Evolutionary conservation across 345 rosid genomes (phyloP), one percentile per base, ranked within the genome.

Genomic region (Gossypium longicalyx): DNA sequence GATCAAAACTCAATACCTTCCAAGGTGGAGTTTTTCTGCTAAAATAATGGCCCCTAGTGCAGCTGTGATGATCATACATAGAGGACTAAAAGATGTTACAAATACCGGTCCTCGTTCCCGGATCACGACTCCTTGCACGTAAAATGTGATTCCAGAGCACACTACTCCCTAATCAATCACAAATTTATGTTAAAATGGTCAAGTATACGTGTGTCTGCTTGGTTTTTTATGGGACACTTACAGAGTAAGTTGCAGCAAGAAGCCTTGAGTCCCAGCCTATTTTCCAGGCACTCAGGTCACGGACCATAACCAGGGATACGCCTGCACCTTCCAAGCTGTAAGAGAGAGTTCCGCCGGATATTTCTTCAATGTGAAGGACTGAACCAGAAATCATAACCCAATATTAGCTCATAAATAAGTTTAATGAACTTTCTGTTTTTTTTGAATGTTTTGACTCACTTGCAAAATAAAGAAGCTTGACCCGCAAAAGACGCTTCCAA

Each of bases 271-370:
- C 95, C 53, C 85, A 88, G 23, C 97, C 97, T 13, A 94, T 78
- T 71, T 77, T 85, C 98, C 98, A 94, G 60, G 82, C 89, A 53
- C 81, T 83, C 81, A 92, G 73, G 84, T 92, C 88, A 70, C 94
- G 88, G 59, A 89, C 98, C 82, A 87, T 81, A n/a, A 89, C 74
- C 3, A 94, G 79, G 20, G 98, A 77, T 0, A 86, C 88, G 7
- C 74, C 81, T 0, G 90, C 70, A 27, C 91, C 94, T 87, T 92
- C 90, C 86, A 81, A 47, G 90, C 80, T 45, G 97, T 86, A 45
- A 94, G 77, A 7, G 97, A 92, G 29, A 94, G 87, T 86, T 87
- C 86, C 7, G 97, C 98, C 25, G 95, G 97, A 80, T 94, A 92
- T 77, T 57, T 64, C 87, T 82, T 87, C 82, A 94, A 70, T 11